Percentiles rank a stretch among this genome's conserved stretches.
These are phyloP conservation scores for Aspergillus indologenus DNA, from an alignment of 495 filamentous ascomycete genomes.

Conservation along the genomic window DNA sequence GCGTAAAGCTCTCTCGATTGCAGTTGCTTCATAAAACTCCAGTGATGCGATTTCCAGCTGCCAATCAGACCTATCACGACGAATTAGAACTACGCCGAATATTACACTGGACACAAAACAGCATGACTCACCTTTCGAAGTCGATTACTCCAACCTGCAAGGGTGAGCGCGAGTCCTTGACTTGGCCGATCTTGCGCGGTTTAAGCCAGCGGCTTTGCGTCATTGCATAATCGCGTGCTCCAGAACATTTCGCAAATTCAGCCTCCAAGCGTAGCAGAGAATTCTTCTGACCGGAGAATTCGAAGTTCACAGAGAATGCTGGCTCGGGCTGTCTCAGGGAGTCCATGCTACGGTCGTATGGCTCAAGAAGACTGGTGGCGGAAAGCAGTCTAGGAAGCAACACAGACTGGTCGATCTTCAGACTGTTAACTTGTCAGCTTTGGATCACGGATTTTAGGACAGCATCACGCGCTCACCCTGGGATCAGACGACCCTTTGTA, in stretches of 20 bases:
- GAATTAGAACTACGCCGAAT: constrained; percentile 6
- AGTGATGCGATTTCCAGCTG: constrained; percentile 38
- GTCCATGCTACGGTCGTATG: constrained; percentile 36
- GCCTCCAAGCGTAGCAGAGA: constrained; percentile 37
- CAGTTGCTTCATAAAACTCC: constrained; percentile 26
- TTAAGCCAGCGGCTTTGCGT: constrained; percentile 36
- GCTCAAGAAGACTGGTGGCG: constrained; percentile 46
- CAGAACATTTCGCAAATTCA: constrained; percentile 26
- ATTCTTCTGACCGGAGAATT: constrained; percentile 32
- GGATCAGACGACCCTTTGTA: constrained; percentile 37
- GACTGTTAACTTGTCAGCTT: constrained; percentile 13
- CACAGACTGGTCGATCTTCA: constrained; percentile 24
- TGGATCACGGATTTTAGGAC: background rate
- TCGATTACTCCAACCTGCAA: constrained; percentile 37
- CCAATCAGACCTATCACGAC: constrained; percentile 34
- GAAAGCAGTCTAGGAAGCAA: constrained; percentile 25
- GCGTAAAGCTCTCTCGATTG: constrained; percentile 24
- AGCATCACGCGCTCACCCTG: constrained; percentile 30
- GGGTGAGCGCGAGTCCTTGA: constrained; percentile 19
- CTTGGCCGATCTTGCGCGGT: constrained; percentile 18
- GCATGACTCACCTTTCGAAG: constrained; percentile 28
- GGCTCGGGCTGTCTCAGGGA: constrained; percentile 27
- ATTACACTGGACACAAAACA: background rate
- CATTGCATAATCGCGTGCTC: constrained; percentile 29
- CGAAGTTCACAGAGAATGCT: constrained; percentile 40